These are phyloP conservation scores for Naganishia albida DNA, from an alignment of 1,284 basidiomycete species.

Conservation along the genomic window DNA sequence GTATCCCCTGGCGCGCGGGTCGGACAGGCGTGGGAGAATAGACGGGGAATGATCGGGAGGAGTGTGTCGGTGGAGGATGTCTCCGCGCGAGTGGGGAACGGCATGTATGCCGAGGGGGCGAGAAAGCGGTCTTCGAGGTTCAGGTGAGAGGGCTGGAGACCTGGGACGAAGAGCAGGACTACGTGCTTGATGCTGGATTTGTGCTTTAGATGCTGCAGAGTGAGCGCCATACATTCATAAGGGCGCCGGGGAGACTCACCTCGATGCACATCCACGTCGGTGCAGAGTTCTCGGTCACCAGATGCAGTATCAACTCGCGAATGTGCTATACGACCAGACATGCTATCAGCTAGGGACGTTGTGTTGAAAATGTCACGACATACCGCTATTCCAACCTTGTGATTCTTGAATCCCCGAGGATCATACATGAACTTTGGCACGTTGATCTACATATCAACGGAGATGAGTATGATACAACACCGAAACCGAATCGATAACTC, in stretches of 20 bases:
- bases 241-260: constrained; percentile 55
- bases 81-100: constrained; percentile 59
- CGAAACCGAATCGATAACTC: no score
- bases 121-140: constrained; percentile 61
- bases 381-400: constrained; percentile 72
- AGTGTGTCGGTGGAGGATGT: constrained; percentile 37
- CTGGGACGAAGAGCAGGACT: constrained; percentile 75
- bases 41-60: constrained; percentile 73
- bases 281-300: constrained; percentile 73
- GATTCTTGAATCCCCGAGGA: constrained; percentile 69
- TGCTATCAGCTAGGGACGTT: constrained; percentile 21
- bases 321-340: constrained; percentile 64
- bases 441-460: constrained; percentile 55
- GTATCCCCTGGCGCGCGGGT: constrained; percentile 84
- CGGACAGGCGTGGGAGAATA: constrained; percentile 87
- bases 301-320: constrained; percentile 75
- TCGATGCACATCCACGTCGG: constrained; percentile 81
- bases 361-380: not conserved
- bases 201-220: constrained; percentile 60
- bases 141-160: constrained; percentile 70
- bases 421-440: constrained; percentile 77
- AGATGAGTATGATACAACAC: constrained; percentile 16
- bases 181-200: constrained; percentile 70
- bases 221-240: not conserved
- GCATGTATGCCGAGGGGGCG: constrained; percentile 53